Conservation (phyloP, 2,329 filamentous ascomycete genomes). For the Chrysoporthe cubensis region DNA sequence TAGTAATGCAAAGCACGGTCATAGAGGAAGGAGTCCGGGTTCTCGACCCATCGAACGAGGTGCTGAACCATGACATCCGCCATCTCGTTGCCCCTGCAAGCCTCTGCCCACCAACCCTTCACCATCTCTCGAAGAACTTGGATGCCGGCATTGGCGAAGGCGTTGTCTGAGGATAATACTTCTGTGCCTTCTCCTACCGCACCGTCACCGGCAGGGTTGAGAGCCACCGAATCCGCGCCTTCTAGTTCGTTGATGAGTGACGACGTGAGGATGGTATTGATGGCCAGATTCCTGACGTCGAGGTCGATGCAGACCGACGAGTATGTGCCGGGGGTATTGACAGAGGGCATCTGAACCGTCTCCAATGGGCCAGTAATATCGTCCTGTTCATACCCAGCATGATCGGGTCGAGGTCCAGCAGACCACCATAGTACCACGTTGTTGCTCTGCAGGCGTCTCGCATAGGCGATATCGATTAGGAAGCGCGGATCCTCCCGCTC, state of each 20-base stretch:
- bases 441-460: constrained; percentile 84
- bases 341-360: constrained; percentile 84
- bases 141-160: constrained; percentile 91
- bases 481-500: constrained; percentile 93
- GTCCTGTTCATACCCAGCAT: constrained; percentile 94
- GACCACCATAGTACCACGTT: constrained; percentile 99
- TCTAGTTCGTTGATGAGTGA: constrained; percentile 97
- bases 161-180: constrained; percentile 80
- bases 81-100: constrained; percentile 87
- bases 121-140: constrained; percentile 96
- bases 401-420: constrained; percentile 80
- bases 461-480: constrained; percentile 95
- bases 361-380: constrained; percentile 84
- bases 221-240: constrained; percentile 81
- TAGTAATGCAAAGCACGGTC: constrained; percentile 95
- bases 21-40: constrained; percentile 90
- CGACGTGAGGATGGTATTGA: constrained; percentile 96
- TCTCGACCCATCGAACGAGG: constrained; percentile 95
- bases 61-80: constrained; percentile 98
- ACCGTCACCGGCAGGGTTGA: constrained; percentile 76
- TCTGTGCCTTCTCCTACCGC: constrained; percentile 65
- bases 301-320: constrained; percentile 96
- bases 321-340: constrained; percentile 93
- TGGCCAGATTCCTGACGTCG: constrained; percentile 89
- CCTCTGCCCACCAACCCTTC: constrained; percentile 97